Evolutionary conservation across 2,329 filamentous ascomycete genomes (phyloP).

Genomic region (Parastagonospora nodorum): DNA sequence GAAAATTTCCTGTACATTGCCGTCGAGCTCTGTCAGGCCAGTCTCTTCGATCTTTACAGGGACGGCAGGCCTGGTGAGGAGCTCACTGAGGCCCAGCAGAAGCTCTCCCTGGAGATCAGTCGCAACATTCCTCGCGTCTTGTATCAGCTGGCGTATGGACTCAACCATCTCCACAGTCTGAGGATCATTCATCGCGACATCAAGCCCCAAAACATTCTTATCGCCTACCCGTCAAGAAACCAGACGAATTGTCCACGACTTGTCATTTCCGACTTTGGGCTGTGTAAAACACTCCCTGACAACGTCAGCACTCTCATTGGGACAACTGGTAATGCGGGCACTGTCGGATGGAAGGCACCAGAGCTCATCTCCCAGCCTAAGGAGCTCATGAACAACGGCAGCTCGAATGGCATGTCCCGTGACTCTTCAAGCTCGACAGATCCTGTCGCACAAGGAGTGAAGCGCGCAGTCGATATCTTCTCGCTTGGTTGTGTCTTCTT

Average conservation of each 20-base stretch:
- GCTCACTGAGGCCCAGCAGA: constrained; percentile 64
- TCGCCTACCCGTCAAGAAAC: constrained; percentile 70
- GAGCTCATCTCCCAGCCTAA: constrained; percentile 74
- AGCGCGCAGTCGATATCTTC: constrained; percentile 96
- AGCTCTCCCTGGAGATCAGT: constrained; percentile 74
- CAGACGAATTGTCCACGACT: constrained; percentile 76
- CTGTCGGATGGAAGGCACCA: constrained; percentile 93
- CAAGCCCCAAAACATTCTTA: constrained; percentile 96
- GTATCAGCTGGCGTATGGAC: constrained; percentile 86
- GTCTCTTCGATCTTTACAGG: constrained; percentile 87
- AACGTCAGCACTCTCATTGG: constrained; percentile 94
- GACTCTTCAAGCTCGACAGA: constrained; percentile 48
- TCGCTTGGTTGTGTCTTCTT: constrained; percentile 97
- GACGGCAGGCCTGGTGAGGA: constrained; percentile 56
- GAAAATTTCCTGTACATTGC: constrained; percentile 95
- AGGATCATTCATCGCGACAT: constrained; percentile 96
- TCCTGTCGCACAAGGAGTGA: constrained; percentile 72
- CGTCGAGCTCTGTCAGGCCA: constrained; percentile 90
- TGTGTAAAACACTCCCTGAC: constrained; percentile 95
- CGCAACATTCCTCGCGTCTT: constrained; percentile 79
- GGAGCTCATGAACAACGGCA: constrained; percentile 46
- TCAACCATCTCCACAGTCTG: constrained; percentile 86
- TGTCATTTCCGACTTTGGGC: constrained; percentile 94
- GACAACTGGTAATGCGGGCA: constrained; percentile 92
- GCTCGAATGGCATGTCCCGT: constrained; percentile 50